These are phyloP conservation scores for Ogataea pilisensis DNA, from an alignment of 805 yeast species.

Conservation along the genomic window DNA sequence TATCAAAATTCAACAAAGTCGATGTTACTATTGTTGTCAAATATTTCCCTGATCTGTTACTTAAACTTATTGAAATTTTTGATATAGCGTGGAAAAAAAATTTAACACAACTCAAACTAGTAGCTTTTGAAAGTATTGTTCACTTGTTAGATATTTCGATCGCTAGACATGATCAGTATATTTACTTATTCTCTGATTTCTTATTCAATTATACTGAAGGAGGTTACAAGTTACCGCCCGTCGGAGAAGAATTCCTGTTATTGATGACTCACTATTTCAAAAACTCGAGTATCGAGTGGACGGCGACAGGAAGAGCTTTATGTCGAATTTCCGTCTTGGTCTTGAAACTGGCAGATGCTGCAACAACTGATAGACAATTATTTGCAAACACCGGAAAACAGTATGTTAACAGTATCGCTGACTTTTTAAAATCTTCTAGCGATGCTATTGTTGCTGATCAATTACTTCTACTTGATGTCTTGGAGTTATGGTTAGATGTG, in stretches of 20 bases:
- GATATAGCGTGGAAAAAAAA: conserved; percentile 20
- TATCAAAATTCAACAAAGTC: conserved; percentile 49
- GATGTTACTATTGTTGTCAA: conserved; percentile 53
- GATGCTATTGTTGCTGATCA: conserved; percentile 56
- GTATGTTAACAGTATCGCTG: conserved; percentile 32
- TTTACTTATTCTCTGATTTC: conserved; percentile 52
- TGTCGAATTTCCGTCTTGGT: conserved; percentile 56
- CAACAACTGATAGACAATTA: conserved; percentile 3
- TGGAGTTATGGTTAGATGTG: conserved; percentile 50
- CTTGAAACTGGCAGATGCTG: conserved; percentile 36
- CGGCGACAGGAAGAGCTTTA: conserved; percentile 55
- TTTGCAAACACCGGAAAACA: conserved; percentile 22
- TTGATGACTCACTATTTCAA: conserved; percentile 44
- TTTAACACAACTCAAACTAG: conserved; percentile 25
- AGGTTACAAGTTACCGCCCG: conserved; percentile 36
- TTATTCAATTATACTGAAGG: conserved; percentile 25
- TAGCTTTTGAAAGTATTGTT: conserved; percentile 51
- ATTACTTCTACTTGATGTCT: conserved; percentile 52
- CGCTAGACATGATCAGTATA: conserved; percentile 63
- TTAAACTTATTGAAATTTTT: conserved; percentile 34
- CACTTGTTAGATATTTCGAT: conserved; percentile 58
- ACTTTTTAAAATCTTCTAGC: conserved; percentile 45
- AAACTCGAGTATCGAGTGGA: conserved; percentile 54
- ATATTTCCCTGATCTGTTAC: conserved; percentile 55
- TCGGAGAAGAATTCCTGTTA: conserved; percentile 49